A percentile compares a stretch with the other conserved stretches of the same genome.
Evolutionary conservation across 176 grass and related monocot genomes (phyloP).

Genomic region (Pontederia crassipes): DNA sequence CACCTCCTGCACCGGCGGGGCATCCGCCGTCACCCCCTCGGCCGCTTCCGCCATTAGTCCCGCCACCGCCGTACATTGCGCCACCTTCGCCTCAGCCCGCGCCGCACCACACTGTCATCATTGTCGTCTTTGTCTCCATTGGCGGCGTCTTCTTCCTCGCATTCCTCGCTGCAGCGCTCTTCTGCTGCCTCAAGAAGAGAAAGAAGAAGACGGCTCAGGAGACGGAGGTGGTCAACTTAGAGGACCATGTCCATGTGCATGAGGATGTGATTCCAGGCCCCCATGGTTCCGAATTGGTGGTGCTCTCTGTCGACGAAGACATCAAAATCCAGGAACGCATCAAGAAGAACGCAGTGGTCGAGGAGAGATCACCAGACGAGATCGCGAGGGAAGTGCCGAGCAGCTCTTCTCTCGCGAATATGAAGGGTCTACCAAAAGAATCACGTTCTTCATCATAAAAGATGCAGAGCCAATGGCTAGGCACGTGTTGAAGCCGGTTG

Average conservation of each 20-base stretch:
- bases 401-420: no score
- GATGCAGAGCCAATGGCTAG: no score
- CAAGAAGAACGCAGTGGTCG: background rate
- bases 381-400: no score
- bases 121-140: constrained; percentile 1
- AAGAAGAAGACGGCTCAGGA: constrained; percentile 10
- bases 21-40: background rate
- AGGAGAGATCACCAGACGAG: background rate
- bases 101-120: constrained; percentile 2
- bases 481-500: no score
- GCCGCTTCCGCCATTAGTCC: background rate
- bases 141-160: constrained; percentile 8
- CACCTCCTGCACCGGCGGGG: background rate
- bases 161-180: constrained; percentile 8
- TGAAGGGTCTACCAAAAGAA: no score
- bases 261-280: constrained; percentile 3
- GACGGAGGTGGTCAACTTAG: background rate
- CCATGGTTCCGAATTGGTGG: background rate
- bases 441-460: no score
- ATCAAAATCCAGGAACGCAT: constrained; percentile 4
- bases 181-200: constrained; percentile 6
- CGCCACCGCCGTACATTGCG: background rate
- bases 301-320: constrained; percentile 5
- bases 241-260: background rate
- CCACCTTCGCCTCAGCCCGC: background rate